Percentiles rank a stretch among this genome's conserved stretches.
These are phyloP conservation scores for Aspergillus niger DNA, from an alignment of 2,329 filamentous ascomycete species.

Conservation along the genomic window DNA sequence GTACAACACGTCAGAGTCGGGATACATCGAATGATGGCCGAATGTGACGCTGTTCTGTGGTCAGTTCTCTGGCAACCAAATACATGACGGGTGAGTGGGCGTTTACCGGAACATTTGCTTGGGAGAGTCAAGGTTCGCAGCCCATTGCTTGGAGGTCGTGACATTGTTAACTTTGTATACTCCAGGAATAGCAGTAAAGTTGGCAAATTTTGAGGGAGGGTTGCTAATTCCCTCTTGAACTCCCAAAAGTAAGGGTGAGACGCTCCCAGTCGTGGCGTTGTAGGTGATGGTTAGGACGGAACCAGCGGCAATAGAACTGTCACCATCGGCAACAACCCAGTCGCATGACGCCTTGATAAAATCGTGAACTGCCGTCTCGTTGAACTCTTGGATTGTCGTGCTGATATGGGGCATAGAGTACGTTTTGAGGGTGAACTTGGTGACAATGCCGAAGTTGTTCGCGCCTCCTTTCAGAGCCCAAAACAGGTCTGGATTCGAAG, in stretches of 20 bases:
- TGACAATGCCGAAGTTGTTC: slow-evolving; percentile 5
- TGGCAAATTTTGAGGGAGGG: slow-evolving; percentile 36
- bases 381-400: slow-evolving; percentile 37
- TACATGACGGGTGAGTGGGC: not conserved
- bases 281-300: slow-evolving; percentile 34
- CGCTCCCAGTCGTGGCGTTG: slow-evolving; percentile 27
- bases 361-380: slow-evolving; percentile 24
- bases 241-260: slow-evolving; percentile 32
- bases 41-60: slow-evolving; percentile 35
- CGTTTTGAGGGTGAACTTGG: slow-evolving; percentile 21
- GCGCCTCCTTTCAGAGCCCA: not conserved
- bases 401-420: slow-evolving; percentile 28
- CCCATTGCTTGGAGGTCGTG: slow-evolving; percentile 30
- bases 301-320: slow-evolving; percentile 32
- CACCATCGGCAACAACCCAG: slow-evolving; percentile 25
- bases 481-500: not conserved
- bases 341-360: slow-evolving; percentile 35
- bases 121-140: slow-evolving; percentile 30
- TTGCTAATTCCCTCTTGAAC: slow-evolving; percentile 37
- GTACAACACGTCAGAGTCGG: slow-evolving; percentile 35
- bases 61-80: not conserved
- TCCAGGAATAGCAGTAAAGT: slow-evolving; percentile 35
- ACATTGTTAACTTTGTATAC: slow-evolving; percentile 29
- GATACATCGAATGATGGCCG: slow-evolving; percentile 40
- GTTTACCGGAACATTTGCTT: slow-evolving; percentile 41